Conservation (phyloP, 306 rosid genomes). For the Astragalus glycyphyllos region DNA sequence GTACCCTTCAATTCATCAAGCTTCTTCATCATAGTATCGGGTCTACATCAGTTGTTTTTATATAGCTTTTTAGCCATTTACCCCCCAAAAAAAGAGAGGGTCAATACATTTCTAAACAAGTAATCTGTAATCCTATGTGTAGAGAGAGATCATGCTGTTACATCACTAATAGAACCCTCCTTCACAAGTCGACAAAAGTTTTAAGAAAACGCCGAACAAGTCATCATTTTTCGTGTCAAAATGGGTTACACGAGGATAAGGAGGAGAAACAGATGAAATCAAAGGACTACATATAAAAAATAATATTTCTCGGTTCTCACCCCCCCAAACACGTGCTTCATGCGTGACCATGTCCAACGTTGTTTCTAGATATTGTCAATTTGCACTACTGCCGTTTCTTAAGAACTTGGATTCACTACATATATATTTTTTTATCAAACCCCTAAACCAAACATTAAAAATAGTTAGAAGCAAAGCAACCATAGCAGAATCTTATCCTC, state of each 20-base stretch:
- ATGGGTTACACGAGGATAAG: conserved; percentile 39
- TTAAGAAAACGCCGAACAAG: conserved; percentile 44
- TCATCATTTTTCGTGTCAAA: conserved; percentile 37
- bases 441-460: no score
- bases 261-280: not conserved
- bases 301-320: not conserved
- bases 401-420: not conserved
- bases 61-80: not conserved
- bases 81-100: not conserved
- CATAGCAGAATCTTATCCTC: not conserved
- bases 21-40: not conserved
- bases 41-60: not conserved
- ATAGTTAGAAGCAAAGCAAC: not conserved
- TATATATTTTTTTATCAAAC: no score
- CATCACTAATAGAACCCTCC: conserved; percentile 30
- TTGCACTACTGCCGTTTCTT: no score
- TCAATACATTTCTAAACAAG: not conserved
- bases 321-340: conserved; percentile 8
- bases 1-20: not conserved
- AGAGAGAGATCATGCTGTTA: conserved; percentile 31
- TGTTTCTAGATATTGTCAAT: conserved; percentile 1
- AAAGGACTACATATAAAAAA: conserved; percentile 3
- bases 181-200: conserved; percentile 28
- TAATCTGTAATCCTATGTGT: conserved; percentile 6
- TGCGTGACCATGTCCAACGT: not conserved